phyloP scores from a whole-genome alignment of 768 basidiomycete species.

The Neoboletus brunneissimus region DNA sequence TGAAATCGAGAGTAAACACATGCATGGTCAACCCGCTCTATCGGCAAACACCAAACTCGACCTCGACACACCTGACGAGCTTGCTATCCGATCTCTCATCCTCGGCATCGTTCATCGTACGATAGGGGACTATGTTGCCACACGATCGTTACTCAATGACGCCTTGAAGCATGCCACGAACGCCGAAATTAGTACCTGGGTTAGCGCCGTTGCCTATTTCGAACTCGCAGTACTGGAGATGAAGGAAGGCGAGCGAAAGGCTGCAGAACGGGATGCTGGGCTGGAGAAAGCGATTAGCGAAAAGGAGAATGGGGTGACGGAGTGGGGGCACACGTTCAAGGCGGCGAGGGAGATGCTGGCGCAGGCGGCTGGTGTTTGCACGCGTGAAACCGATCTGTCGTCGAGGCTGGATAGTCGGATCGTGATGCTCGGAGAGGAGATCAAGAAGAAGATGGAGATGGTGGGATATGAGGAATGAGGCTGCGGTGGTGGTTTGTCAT shows the following conservation, averaged over 20 bases:
- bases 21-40: not conserved
- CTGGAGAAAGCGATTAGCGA: not conserved
- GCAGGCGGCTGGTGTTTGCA: constrained; percentile 43
- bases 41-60: constrained; percentile 26
- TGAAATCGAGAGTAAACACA: constrained; percentile 32
- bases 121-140: constrained; percentile 40
- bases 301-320: constrained; percentile 11
- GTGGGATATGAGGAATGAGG: constrained; percentile 23
- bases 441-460: constrained; percentile 57
- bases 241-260: constrained; percentile 50
- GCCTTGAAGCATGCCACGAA: constrained; percentile 42
- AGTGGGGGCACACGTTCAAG: constrained; percentile 51
- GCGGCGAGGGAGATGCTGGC: constrained; percentile 51
- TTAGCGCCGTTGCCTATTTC: constrained; percentile 62
- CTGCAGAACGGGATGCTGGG: constrained; percentile 32
- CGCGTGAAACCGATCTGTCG: constrained; percentile 58
- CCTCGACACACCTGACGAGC: constrained; percentile 69
- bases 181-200: constrained; percentile 61
- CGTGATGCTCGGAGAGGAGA: constrained; percentile 68
- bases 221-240: constrained; percentile 72
- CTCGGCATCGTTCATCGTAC: constrained; percentile 68
- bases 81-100: constrained; percentile 64
- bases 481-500: not conserved
- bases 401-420: constrained; percentile 69
- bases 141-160: constrained; percentile 51